Percentiles rank a stretch among this genome's conserved stretches.
phyloP scores from a whole-genome alignment of 2,329 filamentous ascomycete species.

The Trichoderma gracile region DNA sequence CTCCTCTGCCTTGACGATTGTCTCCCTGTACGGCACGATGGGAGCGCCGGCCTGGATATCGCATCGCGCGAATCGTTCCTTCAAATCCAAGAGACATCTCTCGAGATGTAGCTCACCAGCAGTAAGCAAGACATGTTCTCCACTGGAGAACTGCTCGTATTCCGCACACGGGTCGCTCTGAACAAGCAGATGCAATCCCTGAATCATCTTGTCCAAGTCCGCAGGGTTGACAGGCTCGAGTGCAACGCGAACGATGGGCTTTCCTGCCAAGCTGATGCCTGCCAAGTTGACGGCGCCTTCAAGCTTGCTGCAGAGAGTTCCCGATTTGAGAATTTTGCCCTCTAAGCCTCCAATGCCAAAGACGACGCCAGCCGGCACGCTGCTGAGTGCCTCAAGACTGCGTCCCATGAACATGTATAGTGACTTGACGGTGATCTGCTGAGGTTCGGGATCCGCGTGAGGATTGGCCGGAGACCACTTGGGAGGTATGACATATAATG shows the following conservation, averaged over 20 bases:
- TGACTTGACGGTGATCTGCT: conserved; percentile 80
- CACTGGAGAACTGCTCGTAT: conserved; percentile 89
- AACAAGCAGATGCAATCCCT: conserved; percentile 80
- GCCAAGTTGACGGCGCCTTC: conserved; percentile 89
- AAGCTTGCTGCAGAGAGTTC: conserved; percentile 84
- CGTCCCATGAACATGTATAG: conserved; percentile 96
- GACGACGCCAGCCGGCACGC: conserved; percentile 89
- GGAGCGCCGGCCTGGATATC: conserved; percentile 92
- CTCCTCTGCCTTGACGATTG: conserved; percentile 81
- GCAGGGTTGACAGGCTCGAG: conserved; percentile 90
- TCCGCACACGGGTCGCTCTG: conserved; percentile 95
- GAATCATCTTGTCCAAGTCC: conserved; percentile 93
- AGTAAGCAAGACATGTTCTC: conserved; percentile 92
- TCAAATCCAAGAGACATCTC: conserved; percentile 86
- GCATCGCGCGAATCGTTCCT: conserved; percentile 89
- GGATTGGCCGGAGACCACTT: conserved; percentile 87
- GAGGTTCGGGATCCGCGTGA: conserved; percentile 69
- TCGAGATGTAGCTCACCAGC: conserved; percentile 94
- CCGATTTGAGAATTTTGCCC: conserved; percentile 92
- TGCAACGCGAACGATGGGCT: conserved; percentile 93
- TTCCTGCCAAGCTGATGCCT: conserved; percentile 74
- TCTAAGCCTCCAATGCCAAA: conserved; percentile 94
- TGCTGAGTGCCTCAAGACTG: conserved; percentile 76
- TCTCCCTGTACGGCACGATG: conserved; percentile 94
- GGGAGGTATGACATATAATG: conserved; percentile 85